Evolutionary conservation across 495 filamentous ascomycete genomes (phyloP), one percentile per base, ranked within the genome.

Genomic region (Cercophora sp.): DNA sequence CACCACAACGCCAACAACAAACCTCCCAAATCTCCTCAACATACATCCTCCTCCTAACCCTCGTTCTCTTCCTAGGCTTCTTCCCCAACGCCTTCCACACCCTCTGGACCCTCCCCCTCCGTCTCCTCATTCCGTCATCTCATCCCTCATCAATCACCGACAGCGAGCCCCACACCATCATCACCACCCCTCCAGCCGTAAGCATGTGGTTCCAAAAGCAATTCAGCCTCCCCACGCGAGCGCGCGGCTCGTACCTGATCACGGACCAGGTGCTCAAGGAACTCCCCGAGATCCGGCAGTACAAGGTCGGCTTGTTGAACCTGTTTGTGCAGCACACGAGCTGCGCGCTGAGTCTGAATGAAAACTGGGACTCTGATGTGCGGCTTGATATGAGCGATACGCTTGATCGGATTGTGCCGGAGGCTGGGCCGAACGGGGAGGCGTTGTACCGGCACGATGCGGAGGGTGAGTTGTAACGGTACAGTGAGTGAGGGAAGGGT

Each of bases 281-380:
- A 29, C 69, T 97, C 0, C 89, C 91, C 3, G 86, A 96, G 68
- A 73, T 98, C 58, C 71, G 70, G 40, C 58, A 73, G 51, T 93
- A 95, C 79, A 90, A 89, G 66, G 77, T 91, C 55, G 93, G 93
- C 26, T 73, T 97, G 52, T 73, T 97, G 53, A 83, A 95, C 61
- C 77, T 96, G 39, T 96, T 96, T 70, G 73, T 95, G 37, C 89
- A 96, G 71, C 91, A 96, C 72, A 96, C 91, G 20, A 86, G 81
- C 65, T 91, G 87, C 70, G 91, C 85, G 34, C 74, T 96, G 46
- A 85, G 80, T 48, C 68, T 96, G 56, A 96, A 98, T 68, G 93
- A 98, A 81, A 97, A 97, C 71, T 98, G 78, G 84, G 67, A 70
- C 34, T 51, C 65, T 42, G 74, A 78, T 51, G 74, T 77, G 11